Conservation (phyloP, 2,329 filamentous ascomycete genomes). For the Lasiodiplodia sp. region DNA sequence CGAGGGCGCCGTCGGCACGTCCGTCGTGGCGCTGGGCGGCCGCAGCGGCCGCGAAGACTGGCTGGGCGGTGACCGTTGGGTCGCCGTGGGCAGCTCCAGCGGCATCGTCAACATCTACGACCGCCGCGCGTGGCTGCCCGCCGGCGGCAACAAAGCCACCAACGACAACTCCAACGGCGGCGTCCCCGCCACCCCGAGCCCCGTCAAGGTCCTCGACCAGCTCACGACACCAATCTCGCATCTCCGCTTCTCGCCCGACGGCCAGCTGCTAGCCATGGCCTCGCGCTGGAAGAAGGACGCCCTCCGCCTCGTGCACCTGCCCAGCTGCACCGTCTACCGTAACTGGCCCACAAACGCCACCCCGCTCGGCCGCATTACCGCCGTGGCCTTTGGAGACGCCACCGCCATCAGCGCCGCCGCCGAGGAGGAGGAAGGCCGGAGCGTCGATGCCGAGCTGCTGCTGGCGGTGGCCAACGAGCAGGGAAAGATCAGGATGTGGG, state of each 20-base stretch:
- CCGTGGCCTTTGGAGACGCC: conserved; percentile 56
- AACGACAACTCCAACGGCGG: conserved; percentile 47
- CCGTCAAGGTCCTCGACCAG: conserved; percentile 79
- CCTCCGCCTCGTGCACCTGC: conserved; percentile 84
- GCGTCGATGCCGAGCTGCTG: conserved; percentile 48
- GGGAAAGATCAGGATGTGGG: conserved; percentile 90
- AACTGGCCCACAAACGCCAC: conserved; percentile 97
- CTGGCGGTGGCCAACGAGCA: conserved; percentile 88
- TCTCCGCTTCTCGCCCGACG: conserved; percentile 83
- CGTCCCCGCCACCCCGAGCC: conserved; percentile 73
- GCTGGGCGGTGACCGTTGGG: conserved; percentile 84
- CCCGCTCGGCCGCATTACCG: conserved; percentile 81
- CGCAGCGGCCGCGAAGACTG: conserved; percentile 63
- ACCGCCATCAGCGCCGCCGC: conserved; percentile 59
- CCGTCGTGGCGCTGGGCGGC: conserved; percentile 78
- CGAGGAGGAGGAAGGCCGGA: conserved; percentile 42
- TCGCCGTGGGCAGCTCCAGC: conserved; percentile 83
- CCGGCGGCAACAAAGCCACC: conserved; percentile 39
- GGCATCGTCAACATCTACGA: conserved; percentile 96
- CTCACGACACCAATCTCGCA: conserved; percentile 84
- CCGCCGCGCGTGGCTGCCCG: conserved; percentile 65
- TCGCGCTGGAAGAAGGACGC: conserved; percentile 90
- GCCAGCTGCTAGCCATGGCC: conserved; percentile 86
- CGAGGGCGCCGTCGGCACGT: conserved; percentile 86
- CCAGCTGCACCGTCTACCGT: conserved; percentile 89